Evolutionary conservation across 768 basidiomycete species (phyloP), one percentile per base, ranked within the genome.

Genomic region (Amanita brunnescens): DNA sequence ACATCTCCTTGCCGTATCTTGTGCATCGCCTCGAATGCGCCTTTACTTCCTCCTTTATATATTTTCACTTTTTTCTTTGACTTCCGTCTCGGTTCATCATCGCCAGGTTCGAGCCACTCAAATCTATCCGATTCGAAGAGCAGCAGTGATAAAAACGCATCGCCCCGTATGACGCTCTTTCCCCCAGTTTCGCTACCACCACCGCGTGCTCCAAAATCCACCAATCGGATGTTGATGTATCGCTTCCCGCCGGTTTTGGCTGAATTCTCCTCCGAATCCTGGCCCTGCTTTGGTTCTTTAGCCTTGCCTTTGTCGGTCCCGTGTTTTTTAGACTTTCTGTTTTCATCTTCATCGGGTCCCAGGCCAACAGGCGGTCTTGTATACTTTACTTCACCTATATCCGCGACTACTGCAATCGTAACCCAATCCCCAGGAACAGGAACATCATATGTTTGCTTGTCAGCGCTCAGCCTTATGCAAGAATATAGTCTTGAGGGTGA

Each of bases 361-460:
- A 77, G 63, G 10, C 75, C 62, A 16, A 85, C 79, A 44, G 85
- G 86, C 26, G 85, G 82, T 52, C 76, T 78, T 42, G 76, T 89
- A 57, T 83, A 78, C 56, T 79, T 82, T 61, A 94, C 71, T 6
- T 83, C 85, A 2, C 91, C 85, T 18, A 92, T 80, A 64, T 95
- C 91, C 2, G 93, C 95, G 12, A 99, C 83, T 4, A 98, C 94
- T 2, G 91, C 95, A 42, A 99, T 90, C 5, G 93, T 94, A 37
- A 97, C 78, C 88, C 91, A 98, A 65, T 98, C 96, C 2, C 89
- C 89, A 5, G 80, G 79, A 1, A 97, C 84, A 8, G 95, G 94
- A 1, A 99, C 79, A 40, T 97, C 93, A 64, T 92, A 95, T 14
- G 82, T 84, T 52, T 87, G 82, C 56, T 87, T 85, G 61, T 88